Evolutionary conservation across 345 rosid species (phyloP), one percentile per base, ranked within the genome.

Genomic region (Rhizophora mangle): DNA sequence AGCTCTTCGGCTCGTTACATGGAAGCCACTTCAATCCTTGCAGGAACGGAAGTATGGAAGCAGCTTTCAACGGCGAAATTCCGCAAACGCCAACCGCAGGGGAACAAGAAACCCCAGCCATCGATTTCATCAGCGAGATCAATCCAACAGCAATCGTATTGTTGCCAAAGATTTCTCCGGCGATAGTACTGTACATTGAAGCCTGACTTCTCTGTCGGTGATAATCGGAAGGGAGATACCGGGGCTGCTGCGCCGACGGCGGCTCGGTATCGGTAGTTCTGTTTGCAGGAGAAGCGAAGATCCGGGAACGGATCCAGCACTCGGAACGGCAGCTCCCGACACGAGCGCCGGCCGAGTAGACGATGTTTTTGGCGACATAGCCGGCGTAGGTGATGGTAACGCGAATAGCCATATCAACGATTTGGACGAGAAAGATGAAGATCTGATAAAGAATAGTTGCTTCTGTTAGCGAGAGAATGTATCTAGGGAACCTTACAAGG

Each of bases 11-110:
- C 64, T 84, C 95, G 62, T 83, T 88, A 65, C 85, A 80, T 0
- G 89, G 93, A 56, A 89, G 85, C 98, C 97, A 86, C 85, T 80
- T 89, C 20, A 92, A 87, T 1, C 87, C 95, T 55, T 80, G 90
- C 61, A 87, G 63, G 31, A 90, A 87, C 20, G 93, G 87, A 1
- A 89, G 81, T 3, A 88, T 83, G 80, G 92, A 86, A 65, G 85
- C 63, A 36, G 89, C 70, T 73, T 85, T 88, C 37, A 85, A 60
- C 0, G 96, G 89, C 0, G 93, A 83, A 67, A 94, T 78, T 47
- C 92, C 91, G 0, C 79, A 68, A 57, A 64, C 64, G 16, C 77
- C 85, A 13, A 3, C 49, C 46, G 73, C 63, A 0, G 86, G 59
- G 6, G 79, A 49, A 63, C 59, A 77, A 9, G 88, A 69, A 72